Base-by-base conservation (phyloP, 2,329 filamentous ascomycete species). In the Alternaria viburni region DNA sequence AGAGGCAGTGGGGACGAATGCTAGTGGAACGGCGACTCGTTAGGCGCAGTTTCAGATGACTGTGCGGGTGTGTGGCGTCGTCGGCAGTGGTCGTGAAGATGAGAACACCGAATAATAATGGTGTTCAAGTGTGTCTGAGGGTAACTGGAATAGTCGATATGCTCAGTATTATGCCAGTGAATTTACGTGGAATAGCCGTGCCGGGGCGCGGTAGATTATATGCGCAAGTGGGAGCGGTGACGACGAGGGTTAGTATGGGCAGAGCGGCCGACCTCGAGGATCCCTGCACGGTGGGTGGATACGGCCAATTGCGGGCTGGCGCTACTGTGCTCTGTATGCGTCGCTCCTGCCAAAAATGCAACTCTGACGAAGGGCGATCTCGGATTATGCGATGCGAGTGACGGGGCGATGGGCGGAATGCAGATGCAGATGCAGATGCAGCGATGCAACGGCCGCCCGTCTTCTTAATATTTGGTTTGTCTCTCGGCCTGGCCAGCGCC, bases 151-250 rank as follows among this genome's bases (percentile, higher is more conserved):
- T 51, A 46, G 43, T 45, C 50, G 23, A 12, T 45, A n/a, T 41
- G 36, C 36, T 41, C 8, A 41, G n/a, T 41, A 41, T 41, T 17
- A 41, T 41, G 36, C 36, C 36, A 41, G 36, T 41, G 36, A 41
- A 41, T 41, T 41, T 41, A 41, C 15, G 15, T 41, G 25, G 17
- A 59, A 67, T 57, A 61, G 50, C 46, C 47, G 23, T 61, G 45
- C 64, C 63, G 69, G 70, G 70, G 69, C 68, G 59, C 56, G 59
- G 59, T 64, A 54, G 66, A 56, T 66, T 74, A 71, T 71, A 73
- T 69, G 70, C 57, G 54, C 61, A 61, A 28, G 69, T 45, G 28
- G 56, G 64, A 69, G 72, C 72, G 72, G 72, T 74, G 72, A 74
- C 72, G 70, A 70, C 36, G 36, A 41, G 36, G 59, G 51, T 49